Conservation (phyloP, 148 eudicot genomes). For the Diospyros kaki region DNA sequence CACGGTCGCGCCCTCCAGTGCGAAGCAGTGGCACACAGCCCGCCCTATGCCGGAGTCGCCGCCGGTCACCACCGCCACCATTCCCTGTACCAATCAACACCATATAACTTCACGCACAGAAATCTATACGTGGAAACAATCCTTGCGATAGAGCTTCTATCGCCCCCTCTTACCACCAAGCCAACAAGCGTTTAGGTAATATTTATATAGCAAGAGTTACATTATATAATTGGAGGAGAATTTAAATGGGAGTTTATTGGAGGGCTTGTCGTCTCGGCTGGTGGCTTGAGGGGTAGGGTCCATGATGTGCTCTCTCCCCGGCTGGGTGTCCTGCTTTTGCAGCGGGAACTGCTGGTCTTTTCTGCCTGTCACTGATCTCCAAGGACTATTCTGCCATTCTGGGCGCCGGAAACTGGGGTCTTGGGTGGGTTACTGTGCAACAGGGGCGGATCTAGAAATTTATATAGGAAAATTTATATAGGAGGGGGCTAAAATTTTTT, state of each 20-base stretch:
- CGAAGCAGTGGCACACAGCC: slow-evolving; percentile 67
- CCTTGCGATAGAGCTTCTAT: not conserved
- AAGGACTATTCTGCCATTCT: not conserved
- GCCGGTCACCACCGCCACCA: slow-evolving; percentile 80
- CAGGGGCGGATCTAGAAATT: too few species aligned
- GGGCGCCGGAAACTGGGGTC: not conserved
- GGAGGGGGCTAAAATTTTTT: too few species aligned
- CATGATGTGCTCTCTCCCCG: slow-evolving; percentile 77
- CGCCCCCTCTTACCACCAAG: not conserved
- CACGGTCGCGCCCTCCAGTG: slow-evolving; percentile 77
- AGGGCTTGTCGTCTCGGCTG: slow-evolving; percentile 41
- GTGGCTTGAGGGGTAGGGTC: slow-evolving; percentile 52
- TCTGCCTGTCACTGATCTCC: slow-evolving; percentile 24
- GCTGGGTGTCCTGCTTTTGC: slow-evolving; percentile 72
- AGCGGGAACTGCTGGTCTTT: slow-evolving; percentile 46
- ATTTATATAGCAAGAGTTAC: not conserved
- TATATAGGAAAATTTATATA: too few species aligned
- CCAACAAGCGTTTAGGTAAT: too few species aligned
- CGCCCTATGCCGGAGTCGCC: slow-evolving; percentile 95
- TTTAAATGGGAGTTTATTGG: slow-evolving; percentile 60
- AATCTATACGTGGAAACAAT: too few species aligned
- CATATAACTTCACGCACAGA: not conserved
- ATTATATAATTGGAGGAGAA: not conserved
- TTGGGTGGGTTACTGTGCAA: not conserved
- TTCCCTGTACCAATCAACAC: slow-evolving; percentile 49